Evolutionary conservation across 306 rosid genomes (phyloP).

Genomic region (Prunus campanulata): DNA sequence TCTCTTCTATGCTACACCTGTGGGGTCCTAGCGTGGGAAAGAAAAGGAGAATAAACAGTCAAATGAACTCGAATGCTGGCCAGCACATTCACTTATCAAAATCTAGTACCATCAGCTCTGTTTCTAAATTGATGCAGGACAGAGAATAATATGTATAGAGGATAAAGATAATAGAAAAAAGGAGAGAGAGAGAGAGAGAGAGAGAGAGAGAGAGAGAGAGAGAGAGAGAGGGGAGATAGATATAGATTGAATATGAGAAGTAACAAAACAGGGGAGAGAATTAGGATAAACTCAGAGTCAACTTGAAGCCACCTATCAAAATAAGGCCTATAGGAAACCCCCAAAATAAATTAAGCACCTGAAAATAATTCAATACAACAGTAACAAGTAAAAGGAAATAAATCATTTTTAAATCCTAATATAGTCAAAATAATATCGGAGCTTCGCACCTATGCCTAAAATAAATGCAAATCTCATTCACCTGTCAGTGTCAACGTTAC

Average conservation of each 20-base stretch:
- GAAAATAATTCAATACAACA: not conserved
- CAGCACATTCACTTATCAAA: not conserved
- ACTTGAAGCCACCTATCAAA: not conserved
- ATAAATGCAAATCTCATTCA: not conserved
- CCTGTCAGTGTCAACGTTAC: not conserved
- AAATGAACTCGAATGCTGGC: not conserved
- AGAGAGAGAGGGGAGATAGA: no score
- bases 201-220: not conserved
- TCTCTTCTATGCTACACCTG: not conserved
- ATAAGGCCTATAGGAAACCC: not conserved
- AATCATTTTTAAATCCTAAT: not conserved
- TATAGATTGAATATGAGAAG: not conserved
- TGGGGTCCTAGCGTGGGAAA: slow-evolving; percentile 5
- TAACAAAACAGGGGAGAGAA: not conserved
- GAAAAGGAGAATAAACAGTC: not conserved
- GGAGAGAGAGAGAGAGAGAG: not conserved
- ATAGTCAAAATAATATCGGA: not conserved
- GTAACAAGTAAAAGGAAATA: not conserved
- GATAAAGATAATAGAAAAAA: not conserved
- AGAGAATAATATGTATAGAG: not conserved
- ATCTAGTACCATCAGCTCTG: not conserved
- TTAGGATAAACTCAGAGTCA: not conserved
- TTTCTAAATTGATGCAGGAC: not conserved
- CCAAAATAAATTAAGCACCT: not conserved
- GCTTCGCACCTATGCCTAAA: not conserved